Percentiles rank a stretch among this genome's conserved stretches.
Conservation (phyloP, 1,284 basidiomycete genomes). For the Cutaneotrichosporon spelunceum region DNA sequence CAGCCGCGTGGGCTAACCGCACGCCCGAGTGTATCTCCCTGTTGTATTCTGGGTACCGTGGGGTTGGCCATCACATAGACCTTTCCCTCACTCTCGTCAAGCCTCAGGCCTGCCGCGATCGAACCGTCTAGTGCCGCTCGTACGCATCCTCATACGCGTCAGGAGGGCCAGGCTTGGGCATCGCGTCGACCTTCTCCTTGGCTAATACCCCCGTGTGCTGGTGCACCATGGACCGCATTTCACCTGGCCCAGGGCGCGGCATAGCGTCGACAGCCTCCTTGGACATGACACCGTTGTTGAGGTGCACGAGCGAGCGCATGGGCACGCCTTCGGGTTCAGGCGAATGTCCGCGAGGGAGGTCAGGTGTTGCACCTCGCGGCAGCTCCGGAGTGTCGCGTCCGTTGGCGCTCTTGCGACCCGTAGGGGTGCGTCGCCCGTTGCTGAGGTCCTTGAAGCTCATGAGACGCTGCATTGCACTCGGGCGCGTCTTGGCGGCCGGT, state of each 20-base stretch:
- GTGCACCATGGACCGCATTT: background rate
- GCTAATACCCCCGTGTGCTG: background rate
- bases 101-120: background rate
- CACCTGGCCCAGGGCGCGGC: constrained; percentile 29
- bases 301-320: constrained; percentile 40
- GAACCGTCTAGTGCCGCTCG: constrained; percentile 1
- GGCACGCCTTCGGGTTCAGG: constrained; percentile 24
- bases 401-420: constrained; percentile 6
- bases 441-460: constrained; percentile 28
- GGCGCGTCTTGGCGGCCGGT: constrained; percentile 12
- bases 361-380: background rate
- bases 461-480: constrained; percentile 27
- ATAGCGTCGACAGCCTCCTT: constrained; percentile 35
- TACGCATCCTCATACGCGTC: constrained; percentile 12
- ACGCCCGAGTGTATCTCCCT: background rate
- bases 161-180: constrained; percentile 1
- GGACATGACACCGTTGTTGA: constrained; percentile 40
- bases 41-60: background rate
- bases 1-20: background rate
- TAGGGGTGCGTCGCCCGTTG: constrained; percentile 1
- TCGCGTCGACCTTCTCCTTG: background rate
- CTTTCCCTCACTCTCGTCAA: background rate
- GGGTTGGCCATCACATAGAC: background rate
- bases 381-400: background rate
- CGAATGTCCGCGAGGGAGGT: constrained; percentile 5